Base-by-base conservation (phyloP, 192 early-diverging fungal species). In the Jimgerdemannia lactiflua region DNA sequence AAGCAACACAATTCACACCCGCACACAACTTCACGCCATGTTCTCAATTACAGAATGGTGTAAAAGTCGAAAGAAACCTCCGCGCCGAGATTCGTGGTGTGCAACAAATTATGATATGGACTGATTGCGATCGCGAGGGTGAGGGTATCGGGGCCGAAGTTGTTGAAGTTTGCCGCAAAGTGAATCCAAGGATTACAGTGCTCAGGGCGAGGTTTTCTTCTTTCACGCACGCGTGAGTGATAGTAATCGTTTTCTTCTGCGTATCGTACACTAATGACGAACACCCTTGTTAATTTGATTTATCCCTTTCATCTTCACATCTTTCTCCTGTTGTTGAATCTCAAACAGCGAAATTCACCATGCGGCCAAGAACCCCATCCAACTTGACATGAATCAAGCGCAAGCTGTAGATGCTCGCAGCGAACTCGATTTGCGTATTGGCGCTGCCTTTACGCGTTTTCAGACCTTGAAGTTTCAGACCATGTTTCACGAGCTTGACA, bases 81-180 rank as follows among this genome's bases (percentile, higher is more conserved):
- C 54, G 78, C 14, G 65, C 79, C 14, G 86, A 96, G 73, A 88
- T 91, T 0, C 85, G 88, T 14, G 71, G 75, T 0, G 89, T 91
- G 0, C 83, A 92, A 10, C 77, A 89, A 65, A 77, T 99, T 43
- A 90, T 97, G 65, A 99, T 99, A 65, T 99, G 98, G 98, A 99
- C 98, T 4, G 98, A 99, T 87, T 98, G 97, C 75, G 97, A 99
- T 87, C 89, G 93, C 8, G 96, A 98, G 83, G 97, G 97, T 41
- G 97, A 99, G 74, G 90, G 90, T 44, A 99, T 99, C 73, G 97
- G 98, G 14, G 78, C 82, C 10, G 98, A 99, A 71, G 87, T 96
- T 18, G 89, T 84, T 0, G 80, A 85, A 4, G 83, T 98, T 0
- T 95, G 95, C 70, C 76, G 77, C 4, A 49, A 71, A 10, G 85